A percentile compares a stretch with the other conserved stretches of the same genome.
These are phyloP conservation scores for Cephaloascus fragrans DNA, from an alignment of 805 yeast genomes.

Conservation along the genomic window DNA sequence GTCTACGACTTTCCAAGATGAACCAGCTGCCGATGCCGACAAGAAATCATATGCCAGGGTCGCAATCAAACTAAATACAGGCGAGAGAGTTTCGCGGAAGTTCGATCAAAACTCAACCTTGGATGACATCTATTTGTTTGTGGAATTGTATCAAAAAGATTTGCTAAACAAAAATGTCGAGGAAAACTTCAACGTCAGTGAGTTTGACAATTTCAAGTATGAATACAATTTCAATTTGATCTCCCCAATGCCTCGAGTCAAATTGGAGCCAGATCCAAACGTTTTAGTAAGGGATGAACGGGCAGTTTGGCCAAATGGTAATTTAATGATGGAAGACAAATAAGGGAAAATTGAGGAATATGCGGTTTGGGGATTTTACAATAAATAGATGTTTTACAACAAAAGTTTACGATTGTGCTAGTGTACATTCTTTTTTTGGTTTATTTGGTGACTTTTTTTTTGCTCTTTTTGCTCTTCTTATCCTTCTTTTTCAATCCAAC, in stretches of 20 bases:
- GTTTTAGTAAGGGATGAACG: slow-evolving; percentile 28
- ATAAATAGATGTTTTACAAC: too few relatives aligned
- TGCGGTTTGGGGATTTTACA: too few relatives aligned
- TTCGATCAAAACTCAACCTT: slow-evolving; percentile 36
- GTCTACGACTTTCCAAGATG: slow-evolving; percentile 4
- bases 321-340: slow-evolving; percentile 14
- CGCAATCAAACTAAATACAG: slow-evolving; percentile 59
- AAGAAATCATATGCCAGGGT: slow-evolving; percentile 35
- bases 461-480: slow-evolving; percentile 60
- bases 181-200: slow-evolving; percentile 3
- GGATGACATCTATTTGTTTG: slow-evolving; percentile 63
- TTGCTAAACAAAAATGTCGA: slow-evolving; percentile 4
- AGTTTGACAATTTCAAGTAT: slow-evolving; percentile 33
- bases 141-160: slow-evolving; percentile 37
- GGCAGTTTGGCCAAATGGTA: slow-evolving; percentile 56
- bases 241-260: slow-evolving; percentile 48
- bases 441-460: slow-evolving; percentile 13
- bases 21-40: slow-evolving; percentile 6
- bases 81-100: slow-evolving; percentile 45
- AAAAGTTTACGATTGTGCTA: too few relatives aligned
- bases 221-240: slow-evolving; percentile 38
- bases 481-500: slow-evolving; percentile 75
- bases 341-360: too few relatives aligned
- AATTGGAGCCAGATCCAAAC: slow-evolving; percentile 19
- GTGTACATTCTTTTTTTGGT: too few relatives aligned